phyloP scores from a whole-genome alignment of 2,329 filamentous ascomycete genomes.

The Pseudogymnoascus sp. region DNA sequence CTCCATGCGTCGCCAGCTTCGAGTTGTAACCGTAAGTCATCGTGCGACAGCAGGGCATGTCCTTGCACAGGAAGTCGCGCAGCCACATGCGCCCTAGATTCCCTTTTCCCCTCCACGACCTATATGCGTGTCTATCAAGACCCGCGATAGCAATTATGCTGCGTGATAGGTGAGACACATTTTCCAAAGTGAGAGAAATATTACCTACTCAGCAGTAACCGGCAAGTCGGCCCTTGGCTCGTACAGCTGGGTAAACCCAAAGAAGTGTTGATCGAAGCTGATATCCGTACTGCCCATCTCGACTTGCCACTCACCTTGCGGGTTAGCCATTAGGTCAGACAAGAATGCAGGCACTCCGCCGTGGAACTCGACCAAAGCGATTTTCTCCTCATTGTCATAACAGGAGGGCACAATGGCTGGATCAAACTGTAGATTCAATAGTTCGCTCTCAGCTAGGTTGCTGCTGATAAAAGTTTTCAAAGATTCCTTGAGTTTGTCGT shows the following conservation, averaged over 20 bases:
- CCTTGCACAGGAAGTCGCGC: conserved; percentile 26
- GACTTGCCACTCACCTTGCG: conserved; percentile 14
- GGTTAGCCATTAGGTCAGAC: conserved; percentile 12
- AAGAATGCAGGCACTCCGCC: conserved; percentile 14
- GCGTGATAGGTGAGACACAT: background rate
- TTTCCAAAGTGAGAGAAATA: background rate
- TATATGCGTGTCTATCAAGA: conserved; percentile 29
- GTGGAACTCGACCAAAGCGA: conserved; percentile 15
- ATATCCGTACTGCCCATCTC: conserved; percentile 18
- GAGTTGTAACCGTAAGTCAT: conserved; percentile 33
- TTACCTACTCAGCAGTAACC: conserved; percentile 17
- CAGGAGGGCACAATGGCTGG: conserved; percentile 13
- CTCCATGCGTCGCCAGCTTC: conserved; percentile 24
- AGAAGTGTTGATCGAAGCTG: conserved; percentile 24
- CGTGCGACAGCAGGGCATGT: conserved; percentile 25
- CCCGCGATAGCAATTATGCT: conserved; percentile 27
- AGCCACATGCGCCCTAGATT: conserved; percentile 27
- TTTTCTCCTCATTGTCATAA: conserved; percentile 10
- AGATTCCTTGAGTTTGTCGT: conserved; percentile 10
- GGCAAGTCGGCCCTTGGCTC: background rate
- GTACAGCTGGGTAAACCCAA: conserved; percentile 27
- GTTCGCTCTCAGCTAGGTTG: conserved; percentile 10
- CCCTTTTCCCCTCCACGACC: conserved; percentile 26
- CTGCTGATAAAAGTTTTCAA: conserved; percentile 10
- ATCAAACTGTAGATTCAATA: background rate